Evolutionary conservation across 129 eudicot species (phyloP).

Genomic region (Centella asiatica): DNA sequence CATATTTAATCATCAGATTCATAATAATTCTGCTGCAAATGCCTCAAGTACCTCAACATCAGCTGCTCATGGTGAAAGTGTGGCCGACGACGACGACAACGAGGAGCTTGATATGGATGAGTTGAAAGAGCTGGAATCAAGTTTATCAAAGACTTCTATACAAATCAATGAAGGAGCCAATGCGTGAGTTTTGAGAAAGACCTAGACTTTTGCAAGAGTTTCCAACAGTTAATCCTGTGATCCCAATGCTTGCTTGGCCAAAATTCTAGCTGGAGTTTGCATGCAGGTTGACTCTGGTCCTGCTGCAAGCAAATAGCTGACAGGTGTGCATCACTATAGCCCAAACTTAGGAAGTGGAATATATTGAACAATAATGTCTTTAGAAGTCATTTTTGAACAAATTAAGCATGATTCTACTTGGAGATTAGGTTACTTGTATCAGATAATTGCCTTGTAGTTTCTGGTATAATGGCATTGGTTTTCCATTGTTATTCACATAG

Average conservation of each 20-base stretch:
- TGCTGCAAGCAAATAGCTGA: background rate
- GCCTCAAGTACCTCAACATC: slow-evolving; percentile 45
- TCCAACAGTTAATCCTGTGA: background rate
- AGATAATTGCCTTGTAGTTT: background rate
- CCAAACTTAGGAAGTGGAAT: background rate
- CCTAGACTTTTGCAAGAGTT: background rate
- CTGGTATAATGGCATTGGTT: too few relatives aligned
- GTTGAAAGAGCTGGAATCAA: slow-evolving; percentile 64
- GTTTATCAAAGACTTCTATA: slow-evolving; percentile 46
- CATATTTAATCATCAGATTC: slow-evolving; percentile 25
- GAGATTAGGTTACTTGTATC: background rate
- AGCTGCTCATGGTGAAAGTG: slow-evolving; percentile 20
- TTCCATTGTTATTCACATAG: too few relatives aligned
- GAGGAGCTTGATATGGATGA: slow-evolving; percentile 69
- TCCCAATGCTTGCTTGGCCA: background rate
- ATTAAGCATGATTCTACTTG: background rate
- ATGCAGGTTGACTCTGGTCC: background rate
- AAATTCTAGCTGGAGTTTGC: too few relatives aligned
- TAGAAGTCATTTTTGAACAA: background rate
- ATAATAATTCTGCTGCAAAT: slow-evolving; percentile 28
- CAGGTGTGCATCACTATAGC: background rate
- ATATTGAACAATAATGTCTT: background rate
- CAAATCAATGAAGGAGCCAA: slow-evolving; percentile 31
- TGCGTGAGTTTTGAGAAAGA: background rate
- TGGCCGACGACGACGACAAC: slow-evolving; percentile 38